Evolutionary conservation across 352 stramenopile species (phyloP), one percentile per base, ranked within the genome.

Genomic region (Blastocystis sp.): DNA sequence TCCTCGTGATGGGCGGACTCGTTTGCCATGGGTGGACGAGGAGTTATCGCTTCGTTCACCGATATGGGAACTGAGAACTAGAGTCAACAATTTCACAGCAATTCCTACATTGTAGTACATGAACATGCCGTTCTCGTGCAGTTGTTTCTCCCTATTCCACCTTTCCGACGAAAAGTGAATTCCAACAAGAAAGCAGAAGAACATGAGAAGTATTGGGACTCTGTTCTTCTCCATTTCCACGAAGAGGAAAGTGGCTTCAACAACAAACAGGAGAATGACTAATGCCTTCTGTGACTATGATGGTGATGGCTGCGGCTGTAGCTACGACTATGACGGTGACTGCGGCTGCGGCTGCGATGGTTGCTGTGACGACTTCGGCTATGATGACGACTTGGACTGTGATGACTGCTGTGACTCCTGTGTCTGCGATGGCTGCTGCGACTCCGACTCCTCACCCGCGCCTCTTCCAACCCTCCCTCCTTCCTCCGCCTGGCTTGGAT

Each of bases 361-460:
- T 45, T 17, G 52, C 69, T 79, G 10, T 79, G 69, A 64, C 43
- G 69, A 24, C 52, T 40, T 24, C 42, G 71, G 66, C 71, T 81
- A 43, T 64, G 17, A 42, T 81, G 48, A 81, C 42, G 62, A 79
- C 69, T 79, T 63, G n/a, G 69, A 66, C 43, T 42, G 4, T 17
- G 48, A 65, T 81, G 48, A 81, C 42, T 64, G 69, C 74, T 84
- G 14, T 38, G n/a, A 69, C 74, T 84, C 65, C 60, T 7, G 11
- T 14, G 7, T 57, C 48, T 7, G 43, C 64, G 38, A 21, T 42
- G 19, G 43, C 64, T 71, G 19, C 64, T 43, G 64, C 64, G 34
- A 24, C 3, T 74, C 10, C 64, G 34, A 38, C 14, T 24, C 40
- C 11, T 66, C 64, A 76, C 66, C 60, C 38, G 42, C 66, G 6